Evolutionary conservation across 208 protist species (phyloP), one percentile per base, ranked within the genome.

Genomic region (Wallacemonas sp.): DNA sequence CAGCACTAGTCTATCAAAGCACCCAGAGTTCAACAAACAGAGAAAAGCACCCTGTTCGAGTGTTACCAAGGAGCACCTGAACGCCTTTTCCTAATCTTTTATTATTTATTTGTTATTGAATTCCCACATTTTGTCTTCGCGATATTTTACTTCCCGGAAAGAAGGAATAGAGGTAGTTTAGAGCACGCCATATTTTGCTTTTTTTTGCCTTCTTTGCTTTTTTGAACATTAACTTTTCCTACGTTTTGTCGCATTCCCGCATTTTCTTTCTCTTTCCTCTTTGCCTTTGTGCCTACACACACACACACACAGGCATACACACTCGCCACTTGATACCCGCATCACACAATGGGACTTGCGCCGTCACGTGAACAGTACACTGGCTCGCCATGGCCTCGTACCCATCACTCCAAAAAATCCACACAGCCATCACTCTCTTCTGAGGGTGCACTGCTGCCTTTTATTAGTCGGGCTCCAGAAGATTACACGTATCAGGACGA

Each of bases 381-480:
- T 12, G 63, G 54, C 64, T 27, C 24, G 0, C 44, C 21, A 46
- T 27, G 34, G 27, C 34, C 12, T 17, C 11, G 17, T 17, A 17
- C 12, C 38, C 38, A 42, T 0, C 12, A 42, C 38, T n/a, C 38
- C 38, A n/a, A 11, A 42, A 42, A n/a, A 42, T n/a, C 12, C 12
- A 42, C 38, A n/a, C 17, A 17, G 38, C 38, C 12, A 42, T 11
- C 38, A 42, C 38, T n/a, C 12, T 17, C 11, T 11, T 34, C 1
- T 33, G 36, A 0, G 34, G 51, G 22, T n/a, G 28, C 14, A 31
- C 4, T 46, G 9, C 66, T 80, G 1, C 75, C 75, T 21, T 80
- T 73, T 49, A 77, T 80, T 54, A 80, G 75, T 42, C 68, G 75
- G 28, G 51, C 75, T 0, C 55, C 54, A 0, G 45, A 72, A 22